Evolutionary conservation across 345 rosid genomes (phyloP).

Genomic region (Acer yangbiense): DNA sequence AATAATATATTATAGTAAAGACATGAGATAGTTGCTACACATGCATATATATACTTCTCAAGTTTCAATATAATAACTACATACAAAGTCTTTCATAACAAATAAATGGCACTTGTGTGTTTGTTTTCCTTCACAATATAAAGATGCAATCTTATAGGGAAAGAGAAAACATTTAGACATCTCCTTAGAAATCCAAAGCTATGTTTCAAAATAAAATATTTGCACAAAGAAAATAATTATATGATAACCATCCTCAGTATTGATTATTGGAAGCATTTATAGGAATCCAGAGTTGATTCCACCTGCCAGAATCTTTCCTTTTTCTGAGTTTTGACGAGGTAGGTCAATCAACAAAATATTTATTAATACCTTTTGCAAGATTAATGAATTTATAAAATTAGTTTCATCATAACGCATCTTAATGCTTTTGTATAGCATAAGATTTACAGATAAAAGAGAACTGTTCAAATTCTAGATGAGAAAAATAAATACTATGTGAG

Average conservation of each 20-base stretch:
- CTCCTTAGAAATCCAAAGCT: neutral
- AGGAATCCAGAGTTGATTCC: neutral
- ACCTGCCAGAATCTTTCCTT: neutral
- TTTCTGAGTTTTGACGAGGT: neutral
- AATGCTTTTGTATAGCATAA: neutral
- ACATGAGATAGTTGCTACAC: neutral
- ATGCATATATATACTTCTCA: neutral
- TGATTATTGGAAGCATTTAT: too few relatives aligned
- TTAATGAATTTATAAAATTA: too few relatives aligned
- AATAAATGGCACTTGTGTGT: neutral
- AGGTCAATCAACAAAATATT: neutral
- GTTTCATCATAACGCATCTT: neutral
- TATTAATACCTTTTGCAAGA: neutral
- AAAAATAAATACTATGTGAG: neutral
- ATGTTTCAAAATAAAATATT: neutral
- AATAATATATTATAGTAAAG: neutral
- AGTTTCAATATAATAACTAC: neutral
- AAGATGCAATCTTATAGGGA: neutral
- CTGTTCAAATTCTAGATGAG: neutral
- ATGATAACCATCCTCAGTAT: too few relatives aligned
- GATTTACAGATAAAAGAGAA: neutral
- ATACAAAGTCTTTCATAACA: neutral
- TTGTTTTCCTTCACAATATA: neutral
- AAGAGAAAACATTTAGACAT: neutral
- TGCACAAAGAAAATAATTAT: neutral